Evolutionary conservation across 106 monocot species (phyloP), one percentile per base, ranked within the genome.

Genomic region (Narthecium ossifragum): DNA sequence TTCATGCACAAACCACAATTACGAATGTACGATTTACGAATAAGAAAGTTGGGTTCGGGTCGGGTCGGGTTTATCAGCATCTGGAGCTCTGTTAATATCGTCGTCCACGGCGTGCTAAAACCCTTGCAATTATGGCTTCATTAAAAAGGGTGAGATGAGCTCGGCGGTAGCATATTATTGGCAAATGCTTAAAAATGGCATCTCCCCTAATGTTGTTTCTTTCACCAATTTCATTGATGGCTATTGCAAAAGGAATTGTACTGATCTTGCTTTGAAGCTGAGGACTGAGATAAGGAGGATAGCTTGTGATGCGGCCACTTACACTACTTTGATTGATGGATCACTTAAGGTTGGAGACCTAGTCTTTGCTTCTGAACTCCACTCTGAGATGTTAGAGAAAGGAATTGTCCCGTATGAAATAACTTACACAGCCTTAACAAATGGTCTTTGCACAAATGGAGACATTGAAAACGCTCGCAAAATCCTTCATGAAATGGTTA

Each of bases 251-350:
- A 68, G 47, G 21, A 61, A 61, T 64, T 77, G 80, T 39, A 57
- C 50, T 60, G 83, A 83, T 59, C 71, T 88, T 52, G 80, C 83
- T 52, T 21, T 77, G 26, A 83, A 88, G 57, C 47, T 88, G 51
- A 57, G 74, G 51, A 80, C 60, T 67, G 67, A 72, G 29, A 71
- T 80, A 49, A 73, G 62, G 50, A 68, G 76, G 58, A 57, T 89
- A 39, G 28, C 70, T 65, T 75, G 77, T 63, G 89, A 89, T 56
- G 69, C 58, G 31, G 71, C 65, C 22, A 84, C 68, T 14, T 89
- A 81, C 38, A 89, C 89, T 23, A 89, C 74, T 26, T 68, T 89
- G 50, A 84, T 89, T 54, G 89, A 89, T 72, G 80, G 74, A 50
- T 74, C 71, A 22, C 60, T 78, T 46, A 89, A 84, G 68, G 64